Conservation (phyloP, 306 rosid genomes). For the Pyrus bretschneideri region DNA sequence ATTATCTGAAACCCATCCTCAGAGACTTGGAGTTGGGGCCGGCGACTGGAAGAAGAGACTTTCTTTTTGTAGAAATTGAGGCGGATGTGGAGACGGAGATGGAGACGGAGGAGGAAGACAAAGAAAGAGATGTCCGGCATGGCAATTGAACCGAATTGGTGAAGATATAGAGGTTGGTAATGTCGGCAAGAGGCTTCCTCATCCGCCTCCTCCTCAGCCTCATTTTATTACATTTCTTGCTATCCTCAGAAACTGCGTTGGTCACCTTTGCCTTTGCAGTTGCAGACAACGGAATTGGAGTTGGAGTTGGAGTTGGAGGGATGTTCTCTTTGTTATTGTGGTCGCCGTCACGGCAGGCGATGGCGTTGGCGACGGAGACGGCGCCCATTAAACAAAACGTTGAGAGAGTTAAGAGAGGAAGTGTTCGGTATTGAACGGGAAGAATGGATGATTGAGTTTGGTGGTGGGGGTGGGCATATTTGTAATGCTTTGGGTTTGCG, state of each 20-base stretch:
- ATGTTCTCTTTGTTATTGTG: not conserved
- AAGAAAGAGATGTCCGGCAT: not conserved
- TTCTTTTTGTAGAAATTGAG: not conserved
- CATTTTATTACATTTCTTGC: not conserved
- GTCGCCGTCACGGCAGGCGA: no score
- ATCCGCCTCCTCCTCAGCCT: not conserved
- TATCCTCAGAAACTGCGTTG: not conserved
- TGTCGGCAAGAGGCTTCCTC: slow-evolving; percentile 11
- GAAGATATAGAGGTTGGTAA: not conserved
- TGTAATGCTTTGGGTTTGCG: not conserved
- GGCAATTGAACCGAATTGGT: not conserved
- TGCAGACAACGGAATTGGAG: not conserved
- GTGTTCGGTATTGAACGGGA: no score
- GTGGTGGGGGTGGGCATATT: not conserved
- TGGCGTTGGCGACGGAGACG: not conserved
- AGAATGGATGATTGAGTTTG: not conserved
- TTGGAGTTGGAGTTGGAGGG: not conserved
- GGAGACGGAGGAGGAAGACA: not conserved
- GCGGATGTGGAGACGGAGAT: not conserved
- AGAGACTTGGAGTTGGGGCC: not conserved
- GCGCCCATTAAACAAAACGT: not conserved
- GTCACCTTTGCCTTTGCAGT: not conserved
- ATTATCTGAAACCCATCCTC: slow-evolving; percentile 10
- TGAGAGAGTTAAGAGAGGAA: not conserved
- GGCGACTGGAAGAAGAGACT: not conserved